These are phyloP conservation scores for Cutaneotrichosporon mucoides DNA, from an alignment of 1,284 basidiomycete species.

Conservation along the genomic window DNA sequence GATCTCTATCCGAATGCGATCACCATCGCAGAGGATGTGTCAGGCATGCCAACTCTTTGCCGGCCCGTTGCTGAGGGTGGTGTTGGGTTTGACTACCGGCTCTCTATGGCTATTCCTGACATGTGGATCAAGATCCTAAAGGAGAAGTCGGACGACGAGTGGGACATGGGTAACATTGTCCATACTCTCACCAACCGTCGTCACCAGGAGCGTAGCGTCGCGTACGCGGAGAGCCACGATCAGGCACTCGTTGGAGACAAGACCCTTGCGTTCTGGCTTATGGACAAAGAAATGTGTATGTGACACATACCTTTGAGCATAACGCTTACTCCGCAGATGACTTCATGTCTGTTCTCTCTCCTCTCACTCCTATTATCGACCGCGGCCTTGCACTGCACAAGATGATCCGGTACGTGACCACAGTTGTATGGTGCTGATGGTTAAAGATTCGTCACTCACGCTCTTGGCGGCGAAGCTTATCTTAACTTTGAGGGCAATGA, in stretches of 20 bases:
- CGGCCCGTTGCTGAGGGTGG: constrained; percentile 75
- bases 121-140: constrained; percentile 99
- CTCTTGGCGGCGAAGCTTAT: constrained; percentile 93
- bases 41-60: constrained; percentile 95
- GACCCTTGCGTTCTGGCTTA: constrained; percentile 96
- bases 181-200: constrained; percentile 88
- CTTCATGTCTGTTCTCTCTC: constrained; percentile 86
- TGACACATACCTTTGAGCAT: constrained; percentile 12
- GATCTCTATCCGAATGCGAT: constrained; percentile 70
- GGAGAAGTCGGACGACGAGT: constrained; percentile 79
- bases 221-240: constrained; percentile 95
- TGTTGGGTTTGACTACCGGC: constrained; percentile 93
- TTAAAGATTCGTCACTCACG: constrained; percentile 75
- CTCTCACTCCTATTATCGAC: constrained; percentile 80
- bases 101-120: constrained; percentile 97
- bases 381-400: constrained; percentile 91
- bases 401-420: constrained; percentile 75
- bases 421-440: constrained; percentile 23
- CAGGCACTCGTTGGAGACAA: constrained; percentile 98
- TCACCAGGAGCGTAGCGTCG: constrained; percentile 83
- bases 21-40: constrained; percentile 94
- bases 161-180: constrained; percentile 83
- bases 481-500: constrained; percentile 98
- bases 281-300: constrained; percentile 99
- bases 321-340: constrained; percentile 60